Percentiles rank a stretch among this genome's conserved stretches.
Evolutionary conservation across 2,329 filamentous ascomycete species (phyloP).

Genomic region (Juglanconis oblonga): DNA sequence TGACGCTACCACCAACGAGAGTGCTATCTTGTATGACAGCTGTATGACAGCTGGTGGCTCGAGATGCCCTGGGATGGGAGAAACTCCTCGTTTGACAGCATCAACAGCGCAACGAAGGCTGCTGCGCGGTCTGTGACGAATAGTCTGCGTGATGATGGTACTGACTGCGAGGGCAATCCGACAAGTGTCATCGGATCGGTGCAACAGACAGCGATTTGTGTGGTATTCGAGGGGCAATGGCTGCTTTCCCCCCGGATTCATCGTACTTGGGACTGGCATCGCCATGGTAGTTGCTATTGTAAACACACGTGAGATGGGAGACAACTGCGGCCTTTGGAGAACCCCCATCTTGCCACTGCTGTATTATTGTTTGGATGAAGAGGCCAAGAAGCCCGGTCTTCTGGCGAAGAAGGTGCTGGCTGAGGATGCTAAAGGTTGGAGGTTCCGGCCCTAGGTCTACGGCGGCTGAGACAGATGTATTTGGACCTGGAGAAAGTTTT

Average conservation of each 20-base stretch:
- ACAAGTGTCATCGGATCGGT: not conserved
- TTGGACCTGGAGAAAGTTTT: no score
- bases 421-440: no score
- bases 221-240: not conserved
- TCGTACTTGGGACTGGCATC: not conserved
- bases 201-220: not conserved
- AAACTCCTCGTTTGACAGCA: slow-evolving; percentile 13
- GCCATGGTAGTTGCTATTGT: not conserved
- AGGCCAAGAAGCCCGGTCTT: no score
- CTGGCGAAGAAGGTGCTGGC: no score
- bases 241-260: not conserved
- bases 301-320: not conserved
- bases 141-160: not conserved
- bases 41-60: not conserved
- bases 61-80: not conserved
- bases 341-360: not conserved
- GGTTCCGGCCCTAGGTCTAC: no score
- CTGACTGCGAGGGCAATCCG: not conserved
- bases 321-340: not conserved
- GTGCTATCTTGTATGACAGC: not conserved
- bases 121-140: not conserved
- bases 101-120: slow-evolving; percentile 23
- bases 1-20: not conserved
- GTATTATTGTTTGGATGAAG: not conserved
- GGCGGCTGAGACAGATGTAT: no score